A percentile compares a stretch with the other conserved stretches of the same genome.
phyloP scores from a whole-genome alignment of 768 basidiomycete species.

The Mycena galopus region DNA sequence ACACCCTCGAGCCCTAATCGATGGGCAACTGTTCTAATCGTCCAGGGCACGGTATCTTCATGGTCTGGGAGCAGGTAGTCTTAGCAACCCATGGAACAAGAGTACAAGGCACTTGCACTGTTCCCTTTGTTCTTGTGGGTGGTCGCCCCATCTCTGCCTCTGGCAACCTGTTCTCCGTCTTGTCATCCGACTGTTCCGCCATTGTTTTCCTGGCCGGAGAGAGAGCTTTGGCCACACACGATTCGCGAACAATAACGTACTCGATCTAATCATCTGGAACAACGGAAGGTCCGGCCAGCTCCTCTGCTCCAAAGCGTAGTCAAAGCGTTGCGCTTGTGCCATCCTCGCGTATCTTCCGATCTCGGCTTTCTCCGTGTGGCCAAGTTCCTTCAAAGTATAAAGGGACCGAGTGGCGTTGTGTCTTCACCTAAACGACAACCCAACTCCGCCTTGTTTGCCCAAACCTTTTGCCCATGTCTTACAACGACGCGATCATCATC shows the following conservation, averaged over 20 bases:
- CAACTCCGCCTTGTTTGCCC: not conserved
- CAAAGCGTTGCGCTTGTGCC: not conserved
- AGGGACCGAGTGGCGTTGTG: conserved; percentile 8
- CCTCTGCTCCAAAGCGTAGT: conserved; percentile 17
- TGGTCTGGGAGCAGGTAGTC: conserved; percentile 1
- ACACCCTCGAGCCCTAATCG: too few relatives aligned
- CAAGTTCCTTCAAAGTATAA: conserved; percentile 15
- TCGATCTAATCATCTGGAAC: not conserved
- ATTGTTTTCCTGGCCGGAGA: conserved; percentile 1
- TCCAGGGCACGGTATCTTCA: conserved; percentile 2
- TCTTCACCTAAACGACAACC: not conserved
- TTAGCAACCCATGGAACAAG: conserved; percentile 21
- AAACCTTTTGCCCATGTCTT: not conserved
- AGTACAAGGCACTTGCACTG: not conserved
- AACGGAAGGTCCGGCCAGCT: not conserved
- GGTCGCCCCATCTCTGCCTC: not conserved
- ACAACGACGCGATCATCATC: conserved; percentile 18
- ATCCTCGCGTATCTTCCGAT: conserved; percentile 1
- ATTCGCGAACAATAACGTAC: conserved; percentile 24
- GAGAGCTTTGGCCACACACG: not conserved
- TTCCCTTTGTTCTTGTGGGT: conserved; percentile 3
- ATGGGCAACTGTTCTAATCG: too few relatives aligned
- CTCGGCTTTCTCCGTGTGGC: conserved; percentile 21
- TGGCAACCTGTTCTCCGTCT: conserved; percentile 1
- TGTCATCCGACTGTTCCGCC: not conserved